A percentile compares a stretch with the other conserved stretches of the same genome.
These are phyloP conservation scores for Alternaria sp. DNA, from an alignment of 2,329 filamentous ascomycete species.

Conservation along the genomic window DNA sequence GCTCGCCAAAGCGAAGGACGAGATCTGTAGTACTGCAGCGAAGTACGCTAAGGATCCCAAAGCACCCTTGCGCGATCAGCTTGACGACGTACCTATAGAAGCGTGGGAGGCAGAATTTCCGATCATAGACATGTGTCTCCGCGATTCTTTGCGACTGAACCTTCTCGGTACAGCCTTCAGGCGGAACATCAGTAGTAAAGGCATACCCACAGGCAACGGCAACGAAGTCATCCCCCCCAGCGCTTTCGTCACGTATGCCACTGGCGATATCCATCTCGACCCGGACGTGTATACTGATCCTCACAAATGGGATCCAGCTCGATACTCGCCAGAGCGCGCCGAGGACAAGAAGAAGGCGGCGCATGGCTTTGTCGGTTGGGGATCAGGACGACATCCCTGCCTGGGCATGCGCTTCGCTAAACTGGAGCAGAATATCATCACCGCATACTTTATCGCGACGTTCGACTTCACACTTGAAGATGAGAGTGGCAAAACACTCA, in stretches of 20 bases:
- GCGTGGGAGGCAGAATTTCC: conserved; percentile 67
- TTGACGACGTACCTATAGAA: conserved; percentile 59
- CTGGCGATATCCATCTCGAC: conserved; percentile 62
- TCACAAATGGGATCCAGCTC: conserved; percentile 59
- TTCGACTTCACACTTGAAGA: conserved; percentile 61
- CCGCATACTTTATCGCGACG: conserved; percentile 59
- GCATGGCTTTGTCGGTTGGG: conserved; percentile 52
- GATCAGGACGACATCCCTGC: conserved; percentile 56
- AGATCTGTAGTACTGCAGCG: conserved; percentile 58
- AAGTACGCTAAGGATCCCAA: conserved; percentile 53
- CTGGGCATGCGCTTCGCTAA: conserved; percentile 60
- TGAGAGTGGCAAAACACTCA: conserved; percentile 46
- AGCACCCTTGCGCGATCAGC: conserved; percentile 48
- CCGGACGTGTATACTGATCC: conserved; percentile 61
- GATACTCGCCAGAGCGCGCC: conserved; percentile 58
- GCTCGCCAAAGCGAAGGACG: conserved; percentile 56
- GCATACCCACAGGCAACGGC: conserved; percentile 57
- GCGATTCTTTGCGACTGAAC: conserved; percentile 64
- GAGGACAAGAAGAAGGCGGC: conserved; percentile 57
- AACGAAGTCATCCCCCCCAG: conserved; percentile 60
- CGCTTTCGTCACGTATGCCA: conserved; percentile 57
- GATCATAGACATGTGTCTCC: conserved; percentile 60
- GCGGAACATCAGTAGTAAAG: conserved; percentile 59
- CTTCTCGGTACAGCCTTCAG: conserved; percentile 61
- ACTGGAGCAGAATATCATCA: conserved; percentile 62